Percentiles rank a stretch among this genome's conserved stretches.
Evolutionary conservation across 257 asterid genomes (phyloP).

Genomic region (Euphrasia confusa): DNA sequence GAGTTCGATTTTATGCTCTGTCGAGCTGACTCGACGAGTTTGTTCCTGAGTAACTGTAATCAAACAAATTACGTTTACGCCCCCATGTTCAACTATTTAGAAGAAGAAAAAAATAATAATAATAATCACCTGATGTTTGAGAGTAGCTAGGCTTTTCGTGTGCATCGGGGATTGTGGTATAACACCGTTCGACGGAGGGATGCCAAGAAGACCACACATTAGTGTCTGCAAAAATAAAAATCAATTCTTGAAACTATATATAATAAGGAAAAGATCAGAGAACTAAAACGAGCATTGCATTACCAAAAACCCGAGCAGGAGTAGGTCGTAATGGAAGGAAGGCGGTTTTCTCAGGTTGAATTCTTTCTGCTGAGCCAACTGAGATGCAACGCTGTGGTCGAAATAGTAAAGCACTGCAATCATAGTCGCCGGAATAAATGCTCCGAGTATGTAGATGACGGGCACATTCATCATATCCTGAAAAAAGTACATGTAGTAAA

Average conservation of each 20-base stretch:
- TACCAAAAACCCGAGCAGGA: constrained; percentile 84
- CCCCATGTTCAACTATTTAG: background rate
- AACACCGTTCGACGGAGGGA: constrained; percentile 89
- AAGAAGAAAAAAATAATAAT: background rate
- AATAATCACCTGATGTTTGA: constrained; percentile 68
- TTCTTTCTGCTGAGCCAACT: constrained; percentile 82
- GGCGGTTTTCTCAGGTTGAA: constrained; percentile 82
- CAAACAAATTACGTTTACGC: background rate
- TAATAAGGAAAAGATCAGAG: background rate
- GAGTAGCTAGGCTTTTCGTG: constrained; percentile 81
- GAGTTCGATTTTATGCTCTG: constrained; percentile 60
- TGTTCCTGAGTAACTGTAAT: constrained; percentile 49
- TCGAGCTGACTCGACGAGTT: constrained; percentile 63
- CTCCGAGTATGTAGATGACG: constrained; percentile 61
- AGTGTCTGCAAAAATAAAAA: constrained; percentile 40
- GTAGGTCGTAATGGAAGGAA: constrained; percentile 74
- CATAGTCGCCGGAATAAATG: constrained; percentile 87
- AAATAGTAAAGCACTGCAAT: constrained; percentile 88
- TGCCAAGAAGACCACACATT: constrained; percentile 82
- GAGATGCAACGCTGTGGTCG: constrained; percentile 92
- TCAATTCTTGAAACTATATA: background rate
- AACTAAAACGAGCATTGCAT: constrained; percentile 18
- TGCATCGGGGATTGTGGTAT: constrained; percentile 97
- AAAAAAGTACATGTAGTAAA: constrained; percentile 17
- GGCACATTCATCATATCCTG: constrained; percentile 88